Percentiles rank a stretch among this genome's conserved stretches.
These are phyloP conservation scores for Microbotryum saponariae DNA, from an alignment of 1,284 basidiomycete genomes.

Conservation along the genomic window DNA sequence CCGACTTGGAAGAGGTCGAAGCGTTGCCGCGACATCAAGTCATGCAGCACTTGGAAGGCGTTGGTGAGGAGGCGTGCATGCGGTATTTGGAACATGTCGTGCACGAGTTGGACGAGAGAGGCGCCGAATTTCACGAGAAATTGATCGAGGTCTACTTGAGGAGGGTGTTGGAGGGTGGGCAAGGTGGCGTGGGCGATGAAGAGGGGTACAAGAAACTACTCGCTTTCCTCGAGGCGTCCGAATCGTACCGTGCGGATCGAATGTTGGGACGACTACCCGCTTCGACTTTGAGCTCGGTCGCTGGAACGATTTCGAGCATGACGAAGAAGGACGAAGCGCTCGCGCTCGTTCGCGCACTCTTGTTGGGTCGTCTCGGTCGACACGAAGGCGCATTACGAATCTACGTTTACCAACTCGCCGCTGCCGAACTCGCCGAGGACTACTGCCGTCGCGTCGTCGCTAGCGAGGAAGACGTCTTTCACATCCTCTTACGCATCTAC, in stretches of 20 bases:
- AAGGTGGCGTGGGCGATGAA: slow-evolving; percentile 46
- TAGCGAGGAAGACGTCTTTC: slow-evolving; percentile 56
- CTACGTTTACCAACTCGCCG: slow-evolving; percentile 77
- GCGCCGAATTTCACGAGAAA: slow-evolving; percentile 70
- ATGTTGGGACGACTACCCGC: slow-evolving; percentile 66
- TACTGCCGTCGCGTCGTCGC: slow-evolving; percentile 77
- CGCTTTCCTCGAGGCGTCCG: slow-evolving; percentile 63
- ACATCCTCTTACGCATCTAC: slow-evolving; percentile 78
- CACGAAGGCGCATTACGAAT: slow-evolving; percentile 88
- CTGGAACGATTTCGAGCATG: slow-evolving; percentile 44
- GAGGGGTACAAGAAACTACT: slow-evolving; percentile 63
- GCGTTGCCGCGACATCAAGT: slow-evolving; percentile 61
- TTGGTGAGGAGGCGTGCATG: slow-evolving; percentile 56
- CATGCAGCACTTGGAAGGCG: slow-evolving; percentile 60
- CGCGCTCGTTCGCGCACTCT: slow-evolving; percentile 77
- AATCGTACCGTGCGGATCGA: slow-evolving; percentile 67
- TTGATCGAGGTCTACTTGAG: slow-evolving; percentile 75
- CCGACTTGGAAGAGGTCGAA: slow-evolving; percentile 71
- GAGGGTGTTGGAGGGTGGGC: slow-evolving; percentile 50
- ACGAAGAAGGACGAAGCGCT: slow-evolving; percentile 44
- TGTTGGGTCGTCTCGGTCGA: slow-evolving; percentile 79
- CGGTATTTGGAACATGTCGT: slow-evolving; percentile 85
- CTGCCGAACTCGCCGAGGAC: slow-evolving; percentile 81
- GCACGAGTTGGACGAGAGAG: slow-evolving; percentile 59
- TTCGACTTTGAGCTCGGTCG: slow-evolving; percentile 41